Evolutionary conservation across 108 stramenopile species (phyloP).

Genomic region (Pseudonitzschia multiseries): DNA sequence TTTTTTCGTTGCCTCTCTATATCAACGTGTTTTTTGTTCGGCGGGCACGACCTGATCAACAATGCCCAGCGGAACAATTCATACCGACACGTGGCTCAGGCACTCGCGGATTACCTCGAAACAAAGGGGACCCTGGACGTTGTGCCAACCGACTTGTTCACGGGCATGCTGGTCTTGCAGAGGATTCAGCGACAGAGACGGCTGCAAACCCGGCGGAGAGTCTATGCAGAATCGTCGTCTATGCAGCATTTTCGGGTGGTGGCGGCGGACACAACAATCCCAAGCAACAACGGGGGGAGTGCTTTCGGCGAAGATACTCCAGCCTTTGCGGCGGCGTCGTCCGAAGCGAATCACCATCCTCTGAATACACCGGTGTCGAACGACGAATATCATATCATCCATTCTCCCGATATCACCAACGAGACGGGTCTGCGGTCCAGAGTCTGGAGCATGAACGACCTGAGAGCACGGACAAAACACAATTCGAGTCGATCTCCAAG

Average conservation of each 20-base stretch:
- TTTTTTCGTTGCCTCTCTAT: conserved; percentile 60
- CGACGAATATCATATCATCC: background rate
- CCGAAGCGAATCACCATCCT: too few species aligned
- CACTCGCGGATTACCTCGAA: conserved; percentile 82
- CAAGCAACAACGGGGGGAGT: background rate
- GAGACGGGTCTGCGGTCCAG: conserved; percentile 22
- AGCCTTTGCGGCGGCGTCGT: too few species aligned
- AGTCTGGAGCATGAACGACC: conserved; percentile 16
- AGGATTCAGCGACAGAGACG: conserved; percentile 68
- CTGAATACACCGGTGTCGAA: background rate
- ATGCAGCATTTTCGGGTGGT: too few species aligned
- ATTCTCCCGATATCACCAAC: background rate
- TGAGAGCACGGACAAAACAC: conserved; percentile 5
- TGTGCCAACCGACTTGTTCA: conserved; percentile 78
- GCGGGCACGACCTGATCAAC: conserved; percentile 61
- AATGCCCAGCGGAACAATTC: conserved; percentile 20
- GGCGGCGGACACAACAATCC: background rate
- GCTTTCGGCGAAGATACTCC: background rate
- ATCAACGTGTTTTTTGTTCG: conserved; percentile 84
- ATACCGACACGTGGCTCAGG: conserved; percentile 71
- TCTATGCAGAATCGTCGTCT: background rate
- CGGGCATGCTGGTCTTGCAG: conserved; percentile 77
- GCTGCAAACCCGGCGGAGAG: conserved; percentile 35
- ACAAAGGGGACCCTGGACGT: conserved; percentile 74
- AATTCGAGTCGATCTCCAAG: background rate